Conservation (phyloP, 306 rosid species). For the Rubus parviflorus region DNA sequence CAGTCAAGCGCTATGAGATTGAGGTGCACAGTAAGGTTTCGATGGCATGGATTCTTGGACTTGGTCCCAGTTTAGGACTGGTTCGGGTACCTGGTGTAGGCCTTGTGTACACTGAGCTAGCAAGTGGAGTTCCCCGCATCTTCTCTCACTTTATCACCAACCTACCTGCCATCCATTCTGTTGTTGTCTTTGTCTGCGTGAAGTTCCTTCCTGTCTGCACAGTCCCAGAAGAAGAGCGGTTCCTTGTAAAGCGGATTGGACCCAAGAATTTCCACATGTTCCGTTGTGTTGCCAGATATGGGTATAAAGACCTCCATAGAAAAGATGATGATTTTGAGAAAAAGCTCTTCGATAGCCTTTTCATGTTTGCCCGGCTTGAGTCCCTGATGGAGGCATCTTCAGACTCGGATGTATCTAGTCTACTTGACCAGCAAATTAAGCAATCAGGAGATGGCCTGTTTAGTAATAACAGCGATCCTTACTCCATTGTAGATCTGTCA, state of each 20-base stretch:
- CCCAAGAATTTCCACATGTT: slow-evolving; percentile 85
- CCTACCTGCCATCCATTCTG: slow-evolving; percentile 92
- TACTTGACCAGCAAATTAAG: slow-evolving; percentile 52
- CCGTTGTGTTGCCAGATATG: slow-evolving; percentile 88
- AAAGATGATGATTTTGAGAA: slow-evolving; percentile 84
- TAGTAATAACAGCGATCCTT: slow-evolving; percentile 34
- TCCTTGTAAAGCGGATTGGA: slow-evolving; percentile 88
- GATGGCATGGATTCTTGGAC: slow-evolving; percentile 98
- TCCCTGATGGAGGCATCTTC: slow-evolving; percentile 96
- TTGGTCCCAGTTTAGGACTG: slow-evolving; percentile 93
- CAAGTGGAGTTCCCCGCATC: slow-evolving; percentile 91
- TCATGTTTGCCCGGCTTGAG: slow-evolving; percentile 63
- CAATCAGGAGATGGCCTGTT: slow-evolving; percentile 40
- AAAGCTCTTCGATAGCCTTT: slow-evolving; percentile 76
- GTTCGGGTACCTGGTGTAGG: slow-evolving; percentile 96
- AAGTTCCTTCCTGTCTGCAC: slow-evolving; percentile 94
- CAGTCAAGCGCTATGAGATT: slow-evolving; percentile 77
- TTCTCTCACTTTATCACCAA: slow-evolving; percentile 97
- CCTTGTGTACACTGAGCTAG: slow-evolving; percentile 89
- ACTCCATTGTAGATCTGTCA: slow-evolving; percentile 44
- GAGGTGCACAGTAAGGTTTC: slow-evolving; percentile 95
- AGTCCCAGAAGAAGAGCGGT: slow-evolving; percentile 92
- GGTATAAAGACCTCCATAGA: slow-evolving; percentile 84
- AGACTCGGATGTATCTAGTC: slow-evolving; percentile 77
- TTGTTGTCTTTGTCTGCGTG: slow-evolving; percentile 86